phyloP scores from a whole-genome alignment of 2,329 filamentous ascomycete genomes.

The Camillea tinctor region DNA sequence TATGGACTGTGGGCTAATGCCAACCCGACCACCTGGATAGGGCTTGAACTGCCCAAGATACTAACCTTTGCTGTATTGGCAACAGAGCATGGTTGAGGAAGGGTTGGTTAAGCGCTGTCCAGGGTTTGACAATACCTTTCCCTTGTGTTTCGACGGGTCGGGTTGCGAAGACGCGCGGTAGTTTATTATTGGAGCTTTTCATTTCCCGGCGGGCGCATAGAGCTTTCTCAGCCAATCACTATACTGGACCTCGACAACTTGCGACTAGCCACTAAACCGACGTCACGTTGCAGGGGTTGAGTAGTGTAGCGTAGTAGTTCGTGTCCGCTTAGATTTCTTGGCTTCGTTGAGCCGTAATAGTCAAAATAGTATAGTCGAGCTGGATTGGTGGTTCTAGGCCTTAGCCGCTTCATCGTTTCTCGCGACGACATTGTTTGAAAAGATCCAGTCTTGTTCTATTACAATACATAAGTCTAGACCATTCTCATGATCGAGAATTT shows the following conservation, averaged over 20 bases:
- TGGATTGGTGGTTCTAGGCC: neutral
- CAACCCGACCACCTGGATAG: constrained; percentile 8
- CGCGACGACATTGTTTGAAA: neutral
- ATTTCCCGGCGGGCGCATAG: constrained; percentile 14
- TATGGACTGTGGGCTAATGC: constrained; percentile 1
- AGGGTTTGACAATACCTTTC: constrained; percentile 9
- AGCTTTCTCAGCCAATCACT: constrained; percentile 23
- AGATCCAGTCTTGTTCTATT: neutral
- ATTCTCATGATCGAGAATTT: too few relatives aligned
- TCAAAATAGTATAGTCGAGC: neutral
- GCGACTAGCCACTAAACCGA: constrained; percentile 17
- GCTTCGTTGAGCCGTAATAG: neutral
- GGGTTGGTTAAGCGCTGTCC: constrained; percentile 25
- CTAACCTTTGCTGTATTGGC: constrained; percentile 10
- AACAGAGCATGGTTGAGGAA: constrained; percentile 15
- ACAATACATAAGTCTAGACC: too few relatives aligned
- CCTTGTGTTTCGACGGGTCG: constrained; percentile 20
- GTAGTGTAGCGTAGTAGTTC: neutral
- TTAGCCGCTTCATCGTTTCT: neutral
- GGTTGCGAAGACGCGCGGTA: constrained; percentile 25
- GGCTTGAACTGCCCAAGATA: constrained; percentile 5
- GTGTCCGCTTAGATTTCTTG: neutral
- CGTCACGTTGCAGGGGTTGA: neutral
- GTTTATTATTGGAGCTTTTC: constrained; percentile 21
- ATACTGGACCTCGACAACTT: constrained; percentile 11